A percentile compares a stretch with the other conserved stretches of the same genome.
Evolutionary conservation across 495 filamentous ascomycete genomes (phyloP).

Genomic region (Chaetomium fimeti): DNA sequence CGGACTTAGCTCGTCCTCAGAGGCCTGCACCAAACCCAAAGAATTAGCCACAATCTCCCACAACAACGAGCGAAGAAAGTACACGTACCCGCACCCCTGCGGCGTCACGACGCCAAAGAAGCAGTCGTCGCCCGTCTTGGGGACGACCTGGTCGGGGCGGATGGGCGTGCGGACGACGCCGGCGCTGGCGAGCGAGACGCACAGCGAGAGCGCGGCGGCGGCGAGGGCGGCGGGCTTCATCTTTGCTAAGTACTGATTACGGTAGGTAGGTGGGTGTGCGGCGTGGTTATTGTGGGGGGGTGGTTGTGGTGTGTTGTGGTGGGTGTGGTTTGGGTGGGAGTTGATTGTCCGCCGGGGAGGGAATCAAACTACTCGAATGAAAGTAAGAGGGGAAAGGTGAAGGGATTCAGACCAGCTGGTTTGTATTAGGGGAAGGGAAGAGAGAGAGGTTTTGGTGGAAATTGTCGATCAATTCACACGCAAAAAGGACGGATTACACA

Average conservation of each 20-base stretch:
- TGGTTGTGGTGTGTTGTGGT: too few species aligned
- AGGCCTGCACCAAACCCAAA: not conserved
- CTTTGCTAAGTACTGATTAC: slow-evolving; percentile 11
- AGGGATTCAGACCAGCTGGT: slow-evolving; percentile 31
- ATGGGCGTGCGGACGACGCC: slow-evolving; percentile 50
- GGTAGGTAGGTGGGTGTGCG: not conserved
- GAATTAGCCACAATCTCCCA: not conserved
- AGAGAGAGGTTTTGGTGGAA: not conserved
- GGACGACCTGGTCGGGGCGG: slow-evolving; percentile 44
- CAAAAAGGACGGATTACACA: slow-evolving; percentile 1
- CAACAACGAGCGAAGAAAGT: not conserved
- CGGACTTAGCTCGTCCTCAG: not conserved
- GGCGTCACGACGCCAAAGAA: slow-evolving; percentile 52
- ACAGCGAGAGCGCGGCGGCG: slow-evolving; percentile 38
- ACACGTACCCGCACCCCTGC: slow-evolving; percentile 48
- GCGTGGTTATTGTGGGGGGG: too few species aligned
- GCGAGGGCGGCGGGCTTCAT: slow-evolving; percentile 44
- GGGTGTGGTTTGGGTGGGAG: not conserved
- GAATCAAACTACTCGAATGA: not conserved
- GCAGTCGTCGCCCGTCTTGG: slow-evolving; percentile 43
- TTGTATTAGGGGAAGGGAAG: slow-evolving; percentile 2
- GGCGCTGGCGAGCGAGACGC: slow-evolving; percentile 46
- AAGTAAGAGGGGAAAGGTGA: not conserved
- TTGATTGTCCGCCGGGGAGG: not conserved
- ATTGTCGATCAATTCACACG: slow-evolving; percentile 9